A percentile compares a stretch with the other conserved stretches of the same genome.
These are phyloP conservation scores for Fistulina hepatica DNA, from an alignment of 1,284 basidiomycete species.

Conservation along the genomic window DNA sequence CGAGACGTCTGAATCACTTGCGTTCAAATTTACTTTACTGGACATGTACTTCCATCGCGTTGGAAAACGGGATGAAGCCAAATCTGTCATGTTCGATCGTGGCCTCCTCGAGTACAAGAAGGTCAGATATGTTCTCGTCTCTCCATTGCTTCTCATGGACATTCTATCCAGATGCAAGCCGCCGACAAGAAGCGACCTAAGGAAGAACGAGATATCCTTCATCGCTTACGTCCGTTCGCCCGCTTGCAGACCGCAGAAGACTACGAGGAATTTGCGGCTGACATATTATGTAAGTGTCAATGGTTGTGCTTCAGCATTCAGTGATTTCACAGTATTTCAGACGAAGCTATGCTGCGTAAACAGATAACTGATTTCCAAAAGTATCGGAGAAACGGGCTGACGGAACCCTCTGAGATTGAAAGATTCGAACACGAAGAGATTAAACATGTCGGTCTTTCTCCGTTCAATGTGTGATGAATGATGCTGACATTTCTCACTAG, in stretches of 20 bases:
- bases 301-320: constrained; percentile 1
- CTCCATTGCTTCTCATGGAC: constrained; percentile 2
- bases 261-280: constrained; percentile 82
- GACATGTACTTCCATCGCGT: constrained; percentile 91
- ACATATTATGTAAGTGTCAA: constrained; percentile 69
- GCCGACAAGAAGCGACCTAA: constrained; percentile 83
- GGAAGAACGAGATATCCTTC: constrained; percentile 86
- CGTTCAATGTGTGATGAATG: constrained; percentile 2
- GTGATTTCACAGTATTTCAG: constrained; percentile 28
- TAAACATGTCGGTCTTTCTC: constrained; percentile 47
- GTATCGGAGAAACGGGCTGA: constrained; percentile 77
- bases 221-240: constrained; percentile 87
- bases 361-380: constrained; percentile 83
- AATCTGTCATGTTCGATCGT: constrained; percentile 89
- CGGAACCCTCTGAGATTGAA: constrained; percentile 77
- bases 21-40: constrained; percentile 82
- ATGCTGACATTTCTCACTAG: no score
- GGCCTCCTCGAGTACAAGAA: constrained; percentile 91
- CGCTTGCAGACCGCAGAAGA: constrained; percentile 88
- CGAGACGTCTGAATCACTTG: constrained; percentile 83
- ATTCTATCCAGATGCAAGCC: constrained; percentile 62
- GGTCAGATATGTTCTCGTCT: constrained; percentile 33
- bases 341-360: constrained; percentile 77
- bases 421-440: constrained; percentile 71
- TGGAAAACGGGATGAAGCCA: constrained; percentile 80